Evolutionary conservation across 2,329 filamentous ascomycete genomes (phyloP).

Genomic region (Endothia cerciana): DNA sequence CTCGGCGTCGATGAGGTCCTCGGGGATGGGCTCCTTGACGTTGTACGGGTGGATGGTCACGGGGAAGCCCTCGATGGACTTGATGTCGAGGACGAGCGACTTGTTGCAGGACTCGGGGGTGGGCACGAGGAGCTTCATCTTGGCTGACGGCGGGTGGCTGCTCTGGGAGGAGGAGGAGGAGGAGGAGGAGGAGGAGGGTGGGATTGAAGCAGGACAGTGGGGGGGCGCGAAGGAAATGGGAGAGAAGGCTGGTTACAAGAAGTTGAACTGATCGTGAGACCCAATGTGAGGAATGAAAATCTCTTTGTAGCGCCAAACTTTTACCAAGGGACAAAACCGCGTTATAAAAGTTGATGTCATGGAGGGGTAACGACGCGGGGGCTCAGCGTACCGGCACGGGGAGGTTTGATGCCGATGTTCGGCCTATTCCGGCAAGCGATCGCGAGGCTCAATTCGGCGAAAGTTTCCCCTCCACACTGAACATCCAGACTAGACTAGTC

Average conservation of each 20-base stretch:
- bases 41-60: constrained; percentile 63
- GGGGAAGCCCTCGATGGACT: constrained; percentile 61
- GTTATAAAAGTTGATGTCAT: neutral
- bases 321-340: too few species aligned
- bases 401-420: too few species aligned
- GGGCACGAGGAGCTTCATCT: constrained; percentile 69
- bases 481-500: too few species aligned
- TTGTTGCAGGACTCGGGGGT: constrained; percentile 47
- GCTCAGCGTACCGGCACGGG: too few species aligned
- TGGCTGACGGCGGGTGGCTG: constrained; percentile 30
- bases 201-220: too few species aligned
- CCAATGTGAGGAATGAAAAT: neutral
- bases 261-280: neutral
- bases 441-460: neutral
- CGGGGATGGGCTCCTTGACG: constrained; percentile 58
- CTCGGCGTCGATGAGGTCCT: constrained; percentile 61
- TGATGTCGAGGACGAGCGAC: constrained; percentile 49
- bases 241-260: neutral
- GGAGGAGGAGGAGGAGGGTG: neutral
- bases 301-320: too few species aligned
- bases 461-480: neutral
- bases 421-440: neutral
- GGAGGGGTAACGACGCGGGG: too few species aligned
- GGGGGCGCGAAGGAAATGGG: too few species aligned
- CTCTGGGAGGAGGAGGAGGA: neutral